These are phyloP conservation scores for Blastobotrys mokoenaii DNA, from an alignment of 805 yeast species.

Conservation along the genomic window DNA sequence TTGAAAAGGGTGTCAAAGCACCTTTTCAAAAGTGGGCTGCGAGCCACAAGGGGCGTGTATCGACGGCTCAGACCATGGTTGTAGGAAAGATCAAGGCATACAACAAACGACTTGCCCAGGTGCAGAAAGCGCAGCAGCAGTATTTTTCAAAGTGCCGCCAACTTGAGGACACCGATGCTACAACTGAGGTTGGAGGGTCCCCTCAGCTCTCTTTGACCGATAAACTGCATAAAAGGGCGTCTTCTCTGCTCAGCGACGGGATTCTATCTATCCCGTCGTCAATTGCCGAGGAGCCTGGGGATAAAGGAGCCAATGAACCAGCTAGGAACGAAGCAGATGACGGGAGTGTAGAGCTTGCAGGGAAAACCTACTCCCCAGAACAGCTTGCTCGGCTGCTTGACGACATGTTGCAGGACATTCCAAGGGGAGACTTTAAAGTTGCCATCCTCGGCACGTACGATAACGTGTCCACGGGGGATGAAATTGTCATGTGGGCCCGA, in stretches of 20 bases:
- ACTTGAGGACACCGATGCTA: constrained; percentile 41
- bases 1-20: constrained; percentile 46
- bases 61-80: constrained; percentile 44
- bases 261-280: background rate
- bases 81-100: constrained; percentile 41
- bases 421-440: constrained; percentile 46
- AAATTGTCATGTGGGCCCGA: constrained; percentile 51
- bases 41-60: constrained; percentile 57
- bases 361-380: constrained; percentile 27
- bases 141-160: constrained; percentile 67
- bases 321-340: too few species aligned
- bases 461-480: constrained; percentile 52
- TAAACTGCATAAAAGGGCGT: too few species aligned
- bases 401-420: constrained; percentile 39
- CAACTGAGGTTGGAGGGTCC: background rate
- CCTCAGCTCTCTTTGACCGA: background rate
- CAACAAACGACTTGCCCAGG: constrained; percentile 37
- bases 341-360: constrained; percentile 21
- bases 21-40: constrained; percentile 67
- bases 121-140: constrained; percentile 41
- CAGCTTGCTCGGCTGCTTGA: constrained; percentile 35
- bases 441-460: constrained; percentile 62
- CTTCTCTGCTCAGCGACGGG: too few species aligned
- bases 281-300: background rate
- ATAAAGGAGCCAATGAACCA: background rate